phyloP scores from a whole-genome alignment of 768 basidiomycete genomes.

The Mycena venus region DNA sequence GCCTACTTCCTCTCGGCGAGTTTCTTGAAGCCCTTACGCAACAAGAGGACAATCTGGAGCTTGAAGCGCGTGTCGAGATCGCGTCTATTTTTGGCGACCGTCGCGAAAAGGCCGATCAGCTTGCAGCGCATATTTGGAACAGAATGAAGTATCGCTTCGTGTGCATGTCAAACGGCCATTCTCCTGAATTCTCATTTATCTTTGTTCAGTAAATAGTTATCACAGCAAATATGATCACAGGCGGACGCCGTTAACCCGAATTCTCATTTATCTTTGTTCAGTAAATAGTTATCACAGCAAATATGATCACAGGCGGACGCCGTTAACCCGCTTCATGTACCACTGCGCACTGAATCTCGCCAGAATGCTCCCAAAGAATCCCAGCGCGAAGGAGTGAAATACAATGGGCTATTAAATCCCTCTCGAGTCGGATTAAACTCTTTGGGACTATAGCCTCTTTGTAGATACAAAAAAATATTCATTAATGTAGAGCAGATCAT shows the following conservation, averaged over 20 bases:
- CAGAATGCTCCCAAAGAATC: not conserved
- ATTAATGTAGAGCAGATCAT: no score
- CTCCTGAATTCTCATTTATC: no score
- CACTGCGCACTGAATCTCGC: slow-evolving; percentile 37
- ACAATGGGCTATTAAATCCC: not conserved
- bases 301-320: not conserved
- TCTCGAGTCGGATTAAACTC: not conserved
- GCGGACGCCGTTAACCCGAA: no score
- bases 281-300: slow-evolving; percentile 6
- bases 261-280: no score
- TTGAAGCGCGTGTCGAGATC: not conserved
- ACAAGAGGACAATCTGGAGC: not conserved
- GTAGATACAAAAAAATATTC: no score
- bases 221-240: slow-evolving; percentile 1
- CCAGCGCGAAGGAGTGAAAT: not conserved
- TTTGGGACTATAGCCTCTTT: no score
- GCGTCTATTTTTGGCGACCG: not conserved
- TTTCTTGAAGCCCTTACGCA: slow-evolving; percentile 10
- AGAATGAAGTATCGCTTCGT: not conserved
- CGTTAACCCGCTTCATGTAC: not conserved
- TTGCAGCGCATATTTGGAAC: not conserved
- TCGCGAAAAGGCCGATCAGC: not conserved
- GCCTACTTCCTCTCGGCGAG: not conserved
- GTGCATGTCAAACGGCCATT: no score
- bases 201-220: no score